Percentiles rank a stretch among this genome's conserved stretches.
Conservation (phyloP, 1,284 basidiomycete genomes). For the Pseudozyma hubeiensis region DNA sequence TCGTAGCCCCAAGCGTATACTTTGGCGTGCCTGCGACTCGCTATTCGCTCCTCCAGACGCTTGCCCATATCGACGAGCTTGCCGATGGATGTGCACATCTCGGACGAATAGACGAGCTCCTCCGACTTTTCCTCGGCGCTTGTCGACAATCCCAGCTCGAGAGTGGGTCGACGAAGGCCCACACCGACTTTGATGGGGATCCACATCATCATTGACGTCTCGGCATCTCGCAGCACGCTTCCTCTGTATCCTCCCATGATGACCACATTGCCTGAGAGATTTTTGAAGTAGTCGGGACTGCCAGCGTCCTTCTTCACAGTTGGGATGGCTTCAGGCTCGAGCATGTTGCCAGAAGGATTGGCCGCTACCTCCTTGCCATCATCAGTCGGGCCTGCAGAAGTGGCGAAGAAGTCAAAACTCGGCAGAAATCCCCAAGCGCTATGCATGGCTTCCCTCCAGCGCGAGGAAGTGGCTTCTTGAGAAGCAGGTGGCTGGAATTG, state of each 20-base stretch:
- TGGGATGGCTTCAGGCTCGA: constrained; percentile 52
- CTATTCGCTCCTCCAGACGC: constrained; percentile 49
- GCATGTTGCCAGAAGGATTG: constrained; percentile 10
- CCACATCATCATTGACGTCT: constrained; percentile 64
- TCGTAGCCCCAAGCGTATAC: constrained; percentile 67
- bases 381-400: not conserved
- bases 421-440: constrained; percentile 45
- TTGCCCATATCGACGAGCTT: constrained; percentile 66
- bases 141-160: constrained; percentile 61
- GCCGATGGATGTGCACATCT: constrained; percentile 59
- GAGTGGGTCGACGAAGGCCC: constrained; percentile 59
- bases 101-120: constrained; percentile 61
- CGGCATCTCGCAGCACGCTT: constrained; percentile 62
- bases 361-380: constrained; percentile 1
- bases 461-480: constrained; percentile 7
- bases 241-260: constrained; percentile 68
- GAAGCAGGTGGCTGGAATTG: constrained; percentile 5
- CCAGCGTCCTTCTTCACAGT: constrained; percentile 41
- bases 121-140: constrained; percentile 55
- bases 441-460: constrained; percentile 32
- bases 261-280: constrained; percentile 65
- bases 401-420: constrained; percentile 25
- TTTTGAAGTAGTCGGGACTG: constrained; percentile 54
- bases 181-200: constrained; percentile 66
- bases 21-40: constrained; percentile 43